A percentile compares a stretch with the other conserved stretches of the same genome.
phyloP scores from a whole-genome alignment of 345 rosid genomes.

The Populus alba region DNA sequence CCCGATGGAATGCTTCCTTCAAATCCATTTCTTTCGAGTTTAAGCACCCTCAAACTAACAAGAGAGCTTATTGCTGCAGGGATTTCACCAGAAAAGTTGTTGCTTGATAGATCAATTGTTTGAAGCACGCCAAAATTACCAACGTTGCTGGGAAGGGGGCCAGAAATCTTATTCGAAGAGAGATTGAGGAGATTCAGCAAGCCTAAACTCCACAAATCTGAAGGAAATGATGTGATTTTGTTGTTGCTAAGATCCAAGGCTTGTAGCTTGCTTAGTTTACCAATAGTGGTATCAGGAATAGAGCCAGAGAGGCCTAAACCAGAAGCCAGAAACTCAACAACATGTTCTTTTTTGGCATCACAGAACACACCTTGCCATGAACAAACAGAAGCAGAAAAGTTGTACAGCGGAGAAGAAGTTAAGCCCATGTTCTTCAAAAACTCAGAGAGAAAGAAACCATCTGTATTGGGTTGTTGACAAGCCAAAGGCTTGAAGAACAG shows the following conservation, averaged over 20 bases:
- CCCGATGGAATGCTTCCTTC: conserved; percentile 59
- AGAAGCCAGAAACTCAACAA: conserved; percentile 49
- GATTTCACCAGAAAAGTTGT: conserved; percentile 71
- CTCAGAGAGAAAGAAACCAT: conserved; percentile 70
- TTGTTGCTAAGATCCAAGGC: conserved; percentile 80
- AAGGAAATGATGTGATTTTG: conserved; percentile 70
- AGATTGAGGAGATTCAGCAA: conserved; percentile 66
- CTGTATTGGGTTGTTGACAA: conserved; percentile 83
- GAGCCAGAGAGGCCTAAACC: conserved; percentile 66
- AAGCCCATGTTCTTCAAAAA: conserved; percentile 62
- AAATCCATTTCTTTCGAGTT: conserved; percentile 55
- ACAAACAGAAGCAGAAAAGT: conserved; percentile 61
- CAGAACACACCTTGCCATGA: conserved; percentile 72
- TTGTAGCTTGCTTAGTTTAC: conserved; percentile 77
- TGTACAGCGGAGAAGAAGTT: conserved; percentile 34
- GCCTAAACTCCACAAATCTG: conserved; percentile 87
- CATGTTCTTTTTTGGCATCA: conserved; percentile 50
- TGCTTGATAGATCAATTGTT: conserved; percentile 64
- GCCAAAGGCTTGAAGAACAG: conserved; percentile 48
- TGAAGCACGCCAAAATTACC: conserved; percentile 77
- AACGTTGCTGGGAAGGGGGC: conserved; percentile 66
- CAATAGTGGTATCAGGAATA: conserved; percentile 79
- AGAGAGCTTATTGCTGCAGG: conserved; percentile 69
- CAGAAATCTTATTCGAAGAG: conserved; percentile 69
- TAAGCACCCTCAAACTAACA: conserved; percentile 54